Conservation (phyloP, 495 filamentous ascomycete species). For the Tuber brumale region DNA sequence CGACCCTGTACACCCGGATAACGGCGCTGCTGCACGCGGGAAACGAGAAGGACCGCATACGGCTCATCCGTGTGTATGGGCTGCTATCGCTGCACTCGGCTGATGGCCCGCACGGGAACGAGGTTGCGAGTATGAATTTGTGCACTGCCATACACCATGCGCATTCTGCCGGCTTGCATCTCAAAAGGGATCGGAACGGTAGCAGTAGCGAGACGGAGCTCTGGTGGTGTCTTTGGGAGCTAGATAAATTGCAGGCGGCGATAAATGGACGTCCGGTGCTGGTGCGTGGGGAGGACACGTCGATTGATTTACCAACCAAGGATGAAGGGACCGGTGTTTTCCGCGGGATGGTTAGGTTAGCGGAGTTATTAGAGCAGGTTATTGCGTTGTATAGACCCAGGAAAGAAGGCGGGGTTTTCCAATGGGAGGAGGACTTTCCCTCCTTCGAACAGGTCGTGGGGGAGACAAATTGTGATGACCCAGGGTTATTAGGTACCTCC, state of each 20-base stretch:
- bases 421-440: conserved; percentile 23
- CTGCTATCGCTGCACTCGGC: conserved; percentile 47
- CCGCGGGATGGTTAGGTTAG: conserved; percentile 24
- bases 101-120: conserved; percentile 47
- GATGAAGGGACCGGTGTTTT: conserved; percentile 23
- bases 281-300: conserved; percentile 36
- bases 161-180: conserved; percentile 36
- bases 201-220: conserved; percentile 24
- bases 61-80: conserved; percentile 47
- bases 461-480: not conserved
- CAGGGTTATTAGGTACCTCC: not conserved
- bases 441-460: conserved; percentile 17
- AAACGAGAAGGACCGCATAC: conserved; percentile 47
- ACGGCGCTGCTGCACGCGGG: conserved; percentile 44
- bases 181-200: conserved; percentile 13
- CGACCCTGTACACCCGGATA: conserved; percentile 40
- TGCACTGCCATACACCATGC: conserved; percentile 46
- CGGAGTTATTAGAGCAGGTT: conserved; percentile 27
- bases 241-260: conserved; percentile 36
- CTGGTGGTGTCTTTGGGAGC: conserved; percentile 38
- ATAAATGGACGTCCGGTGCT: conserved; percentile 38
- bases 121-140: conserved; percentile 48
- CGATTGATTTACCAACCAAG: conserved; percentile 24
- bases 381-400: conserved; percentile 36
- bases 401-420: conserved; percentile 10